Base-by-base conservation (phyloP, 2,329 filamentous ascomycete genomes). In the Blastomyces parvus region DNA sequence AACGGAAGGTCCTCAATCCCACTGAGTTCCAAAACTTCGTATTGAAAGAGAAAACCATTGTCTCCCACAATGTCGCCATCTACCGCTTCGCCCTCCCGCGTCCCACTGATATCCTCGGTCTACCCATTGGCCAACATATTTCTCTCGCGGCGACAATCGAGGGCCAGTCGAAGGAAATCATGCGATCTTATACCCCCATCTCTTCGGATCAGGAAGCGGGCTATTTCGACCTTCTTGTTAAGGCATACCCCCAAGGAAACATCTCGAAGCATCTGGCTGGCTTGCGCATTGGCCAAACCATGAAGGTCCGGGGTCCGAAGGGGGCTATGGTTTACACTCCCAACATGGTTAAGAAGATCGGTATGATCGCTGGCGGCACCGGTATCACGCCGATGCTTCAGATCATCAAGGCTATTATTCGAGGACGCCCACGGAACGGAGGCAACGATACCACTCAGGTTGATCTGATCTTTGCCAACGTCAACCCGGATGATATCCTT, bases 321-420 rank as follows among this genome's bases (percentile, higher is more conserved):
- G 94, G 94, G 70, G 93, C 93, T 70, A 97, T 99, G 83, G 90
- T 96, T 67, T 99, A 99, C 81, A 90, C 88, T 22, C 91, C 93
- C 70, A 97, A 97, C 83, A 93, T 99, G 89, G 90, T 93, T 70
- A 88, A 90, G 68, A 90, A 90, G 78, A 96, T 99, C 70, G 94
- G 92, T 74, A 99, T 99, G 94, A 90, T 99, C 74, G 91, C 94
- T 67, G 94, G 94, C 69, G 94, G 94, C 68, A 97, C 94, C 42
- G 94, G 94, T 70, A 97, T 99, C 77, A 97, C 94, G 11, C 94
- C 94, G 65, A 99, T 99, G 94, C 84, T 97, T 67, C 94, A 99
- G 81, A 86, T 99, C 71, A 87, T 96, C 75, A 89, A 91, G 72
- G 94, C 93, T 64, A 91, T 97, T 70, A 85, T 92, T 71, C 86